Conservation (phyloP, 2,329 filamentous ascomycete genomes). For the Calonectria leucothoes region DNA sequence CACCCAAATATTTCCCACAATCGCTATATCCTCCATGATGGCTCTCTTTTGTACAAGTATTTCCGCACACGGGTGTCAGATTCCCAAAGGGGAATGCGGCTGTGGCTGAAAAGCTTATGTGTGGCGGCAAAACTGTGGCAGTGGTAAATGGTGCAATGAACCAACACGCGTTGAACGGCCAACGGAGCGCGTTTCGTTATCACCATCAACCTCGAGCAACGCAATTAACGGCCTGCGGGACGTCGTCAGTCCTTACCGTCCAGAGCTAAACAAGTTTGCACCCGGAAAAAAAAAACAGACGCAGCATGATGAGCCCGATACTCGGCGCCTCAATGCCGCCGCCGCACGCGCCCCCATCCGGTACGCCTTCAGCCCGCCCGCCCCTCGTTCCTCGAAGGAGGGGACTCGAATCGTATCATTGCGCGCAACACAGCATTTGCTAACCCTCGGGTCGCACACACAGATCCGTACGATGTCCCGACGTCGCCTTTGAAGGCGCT, state of each 20-base stretch:
- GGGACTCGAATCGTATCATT: background rate
- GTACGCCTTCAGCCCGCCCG: constrained; percentile 10
- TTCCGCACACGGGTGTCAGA: background rate
- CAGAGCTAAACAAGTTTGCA: background rate
- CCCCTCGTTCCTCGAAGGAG: background rate
- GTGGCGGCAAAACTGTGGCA: constrained; percentile 21
- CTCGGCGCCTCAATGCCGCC: constrained; percentile 10
- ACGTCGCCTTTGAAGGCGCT: constrained; percentile 28
- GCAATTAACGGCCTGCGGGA: constrained; percentile 16
- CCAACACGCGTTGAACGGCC: constrained; percentile 21
- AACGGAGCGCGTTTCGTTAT: constrained; percentile 22
- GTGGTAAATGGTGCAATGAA: constrained; percentile 24
- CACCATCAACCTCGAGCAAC: constrained; percentile 9
- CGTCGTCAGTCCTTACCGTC: constrained; percentile 1
- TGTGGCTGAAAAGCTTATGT: constrained; percentile 20
- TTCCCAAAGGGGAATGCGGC: constrained; percentile 6
- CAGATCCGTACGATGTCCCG: constrained; percentile 42
- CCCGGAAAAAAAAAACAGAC: background rate
- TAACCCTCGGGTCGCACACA: background rate
- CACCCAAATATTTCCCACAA: background rate
- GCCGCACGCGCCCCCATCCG: background rate
- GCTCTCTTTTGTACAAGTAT: background rate
- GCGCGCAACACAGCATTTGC: background rate
- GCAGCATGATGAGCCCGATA: background rate
- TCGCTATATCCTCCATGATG: background rate